Percentiles rank a stretch among this genome's conserved stretches.
phyloP scores from a whole-genome alignment of 257 asterid species.

The Solanum commersonii region DNA sequence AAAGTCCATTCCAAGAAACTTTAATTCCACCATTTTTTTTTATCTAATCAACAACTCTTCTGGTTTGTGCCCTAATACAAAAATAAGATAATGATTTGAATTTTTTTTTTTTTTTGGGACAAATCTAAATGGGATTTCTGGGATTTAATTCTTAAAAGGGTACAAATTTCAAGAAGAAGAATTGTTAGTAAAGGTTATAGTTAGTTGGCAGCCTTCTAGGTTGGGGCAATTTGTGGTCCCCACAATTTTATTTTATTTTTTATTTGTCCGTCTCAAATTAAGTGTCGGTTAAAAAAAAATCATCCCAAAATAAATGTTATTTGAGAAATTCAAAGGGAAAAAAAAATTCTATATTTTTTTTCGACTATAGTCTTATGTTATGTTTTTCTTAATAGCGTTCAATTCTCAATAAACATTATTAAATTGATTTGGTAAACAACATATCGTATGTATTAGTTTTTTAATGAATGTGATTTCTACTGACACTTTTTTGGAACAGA shows the following conservation, averaged over 20 bases:
- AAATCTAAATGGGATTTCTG: background rate
- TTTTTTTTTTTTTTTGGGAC: background rate
- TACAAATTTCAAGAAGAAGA: background rate
- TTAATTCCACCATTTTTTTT: conserved; percentile 45
- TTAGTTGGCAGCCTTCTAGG: background rate
- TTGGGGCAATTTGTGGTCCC: background rate
- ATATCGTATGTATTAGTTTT: too few species aligned
- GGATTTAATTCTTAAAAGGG: background rate
- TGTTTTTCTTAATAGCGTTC: too few species aligned
- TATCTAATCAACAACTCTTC: background rate
- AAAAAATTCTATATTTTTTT: too few species aligned
- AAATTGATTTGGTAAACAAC: too few species aligned
- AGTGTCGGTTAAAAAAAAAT: too few species aligned
- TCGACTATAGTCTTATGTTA: too few species aligned
- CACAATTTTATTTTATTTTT: background rate
- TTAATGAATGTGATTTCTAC: background rate
- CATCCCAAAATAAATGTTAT: too few species aligned
- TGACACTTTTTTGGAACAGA: too few species aligned
- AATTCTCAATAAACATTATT: background rate
- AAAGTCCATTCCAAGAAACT: conserved; percentile 81
- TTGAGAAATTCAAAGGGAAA: too few species aligned
- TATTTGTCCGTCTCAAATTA: fast-evolving
- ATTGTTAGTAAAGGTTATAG: background rate
- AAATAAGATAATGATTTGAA: background rate
- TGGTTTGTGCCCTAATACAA: background rate